A percentile compares a stretch with the other conserved stretches of the same genome.
phyloP scores from a whole-genome alignment of 345 rosid genomes.

The Sonneratia caseolaris region DNA sequence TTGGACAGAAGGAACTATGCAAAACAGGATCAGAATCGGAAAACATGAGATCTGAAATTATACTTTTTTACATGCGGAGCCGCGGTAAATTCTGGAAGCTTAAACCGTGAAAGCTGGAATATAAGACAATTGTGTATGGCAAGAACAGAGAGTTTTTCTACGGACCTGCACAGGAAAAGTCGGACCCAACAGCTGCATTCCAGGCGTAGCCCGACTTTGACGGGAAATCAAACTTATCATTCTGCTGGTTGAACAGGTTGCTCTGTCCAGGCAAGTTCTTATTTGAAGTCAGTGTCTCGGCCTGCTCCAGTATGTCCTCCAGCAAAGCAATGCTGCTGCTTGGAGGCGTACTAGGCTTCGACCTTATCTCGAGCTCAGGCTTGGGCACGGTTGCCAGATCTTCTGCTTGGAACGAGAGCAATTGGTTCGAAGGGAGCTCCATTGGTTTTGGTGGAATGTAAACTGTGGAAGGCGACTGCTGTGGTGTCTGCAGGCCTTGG shows the following conservation, averaged over 20 bases:
- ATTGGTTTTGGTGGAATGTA: conserved; percentile 26
- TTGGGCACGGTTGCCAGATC: conserved; percentile 32
- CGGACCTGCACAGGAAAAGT: conserved; percentile 28
- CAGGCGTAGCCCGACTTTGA: conserved; percentile 9
- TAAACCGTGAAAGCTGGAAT: background rate
- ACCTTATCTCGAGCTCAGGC: conserved; percentile 2
- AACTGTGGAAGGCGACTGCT: conserved; percentile 12
- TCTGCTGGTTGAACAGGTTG: conserved; percentile 8
- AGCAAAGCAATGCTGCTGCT: conserved; percentile 21
- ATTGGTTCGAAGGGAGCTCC: conserved; percentile 76
- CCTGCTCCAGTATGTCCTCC: conserved; percentile 52
- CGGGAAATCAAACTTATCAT: conserved; percentile 13
- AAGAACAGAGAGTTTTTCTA: background rate
- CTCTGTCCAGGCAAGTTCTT: conserved; percentile 20
- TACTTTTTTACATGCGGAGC: conserved; percentile 14
- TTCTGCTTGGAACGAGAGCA: conserved; percentile 10
- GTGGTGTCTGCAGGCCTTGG: conserved; percentile 17
- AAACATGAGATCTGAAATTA: conserved; percentile 27
- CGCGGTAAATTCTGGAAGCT: background rate
- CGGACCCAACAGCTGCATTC: conserved; percentile 12
- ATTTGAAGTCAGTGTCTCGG: conserved; percentile 24
- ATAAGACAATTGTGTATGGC: background rate
- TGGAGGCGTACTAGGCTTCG: conserved; percentile 8
- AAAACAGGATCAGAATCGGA: conserved; percentile 28
- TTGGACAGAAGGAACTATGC: conserved; percentile 9